A percentile compares a stretch with the other conserved stretches of the same genome.
Evolutionary conservation across 306 rosid genomes (phyloP).

Genomic region (Argentina anserina): DNA sequence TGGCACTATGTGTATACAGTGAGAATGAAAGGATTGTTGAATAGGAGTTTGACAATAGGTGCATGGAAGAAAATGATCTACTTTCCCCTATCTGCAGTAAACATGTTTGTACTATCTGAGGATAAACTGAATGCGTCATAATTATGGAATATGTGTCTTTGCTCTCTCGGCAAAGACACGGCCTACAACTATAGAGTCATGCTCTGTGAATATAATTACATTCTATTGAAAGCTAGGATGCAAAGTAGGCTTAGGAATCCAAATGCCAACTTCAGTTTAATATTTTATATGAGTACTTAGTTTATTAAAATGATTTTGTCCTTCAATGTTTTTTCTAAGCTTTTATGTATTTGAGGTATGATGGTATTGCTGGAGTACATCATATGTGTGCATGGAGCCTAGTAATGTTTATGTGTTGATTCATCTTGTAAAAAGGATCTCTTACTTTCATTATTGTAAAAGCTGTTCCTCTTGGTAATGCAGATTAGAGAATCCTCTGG

Average conservation of each 20-base stretch:
- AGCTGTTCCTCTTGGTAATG: constrained; percentile 14
- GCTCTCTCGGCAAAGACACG: no score
- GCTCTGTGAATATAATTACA: neutral
- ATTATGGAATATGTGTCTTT: neutral
- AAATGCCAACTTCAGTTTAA: neutral
- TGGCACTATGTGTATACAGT: neutral
- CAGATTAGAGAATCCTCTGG: constrained; percentile 35
- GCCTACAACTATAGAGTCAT: neutral
- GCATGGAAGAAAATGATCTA: neutral
- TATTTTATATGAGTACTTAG: neutral
- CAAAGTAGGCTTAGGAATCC: neutral
- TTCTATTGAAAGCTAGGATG: neutral
- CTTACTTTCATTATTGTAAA: neutral
- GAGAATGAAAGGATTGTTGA: neutral
- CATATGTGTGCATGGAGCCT: constrained; percentile 4
- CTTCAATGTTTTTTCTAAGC: no score
- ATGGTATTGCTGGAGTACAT: neutral
- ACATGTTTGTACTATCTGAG: neutral
- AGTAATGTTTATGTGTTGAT: neutral
- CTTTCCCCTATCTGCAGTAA: neutral
- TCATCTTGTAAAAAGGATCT: neutral
- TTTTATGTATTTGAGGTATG: neutral
- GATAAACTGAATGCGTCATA: neutral
- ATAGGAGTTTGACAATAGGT: neutral
- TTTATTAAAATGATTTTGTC: neutral